Evolutionary conservation across 805 yeast genomes (phyloP).

Genomic region (Scheffersomyces coipomensis): DNA sequence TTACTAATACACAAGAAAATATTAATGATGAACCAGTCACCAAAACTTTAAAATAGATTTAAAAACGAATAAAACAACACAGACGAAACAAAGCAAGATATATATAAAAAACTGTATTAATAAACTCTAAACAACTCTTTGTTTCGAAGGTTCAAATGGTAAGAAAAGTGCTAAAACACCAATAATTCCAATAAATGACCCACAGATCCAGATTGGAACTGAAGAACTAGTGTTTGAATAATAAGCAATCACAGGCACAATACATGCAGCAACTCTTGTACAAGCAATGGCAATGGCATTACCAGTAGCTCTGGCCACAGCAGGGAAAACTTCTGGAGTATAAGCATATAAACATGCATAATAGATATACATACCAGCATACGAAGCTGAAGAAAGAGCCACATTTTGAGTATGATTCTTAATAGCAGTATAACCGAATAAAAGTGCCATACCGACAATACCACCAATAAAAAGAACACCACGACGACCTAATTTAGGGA

Average conservation of each 20-base stretch:
- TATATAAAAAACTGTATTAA: too few species aligned
- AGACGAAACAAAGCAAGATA: too few species aligned
- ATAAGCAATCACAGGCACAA: conserved; percentile 35
- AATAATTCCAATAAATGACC: conserved; percentile 29
- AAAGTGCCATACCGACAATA: conserved; percentile 50
- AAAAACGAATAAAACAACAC: too few species aligned
- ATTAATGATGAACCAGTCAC: too few species aligned
- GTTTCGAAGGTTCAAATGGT: conserved; percentile 34
- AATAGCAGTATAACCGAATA: conserved; percentile 63
- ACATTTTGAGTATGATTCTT: conserved; percentile 51
- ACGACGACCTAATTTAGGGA: conserved; percentile 46
- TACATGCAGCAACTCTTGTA: conserved; percentile 27
- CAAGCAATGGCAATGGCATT: conserved; percentile 30
- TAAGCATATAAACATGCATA: conserved; percentile 33
- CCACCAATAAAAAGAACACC: conserved; percentile 59
- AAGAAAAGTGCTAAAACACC: conserved; percentile 30
- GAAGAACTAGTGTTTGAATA: conserved; percentile 23
- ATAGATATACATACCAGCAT: conserved; percentile 39
- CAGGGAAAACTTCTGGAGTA: conserved; percentile 35
- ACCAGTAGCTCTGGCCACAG: conserved; percentile 35
- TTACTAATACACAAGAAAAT: too few species aligned
- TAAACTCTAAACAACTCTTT: conserved; percentile 22
- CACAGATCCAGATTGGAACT: conserved; percentile 37
- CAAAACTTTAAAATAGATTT: too few species aligned
- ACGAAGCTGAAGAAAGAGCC: conserved; percentile 38